Percentiles rank a stretch among this genome's conserved stretches.
These are phyloP conservation scores for Volvariella volvacea DNA, from an alignment of 1,284 basidiomycete species.

Conservation along the genomic window DNA sequence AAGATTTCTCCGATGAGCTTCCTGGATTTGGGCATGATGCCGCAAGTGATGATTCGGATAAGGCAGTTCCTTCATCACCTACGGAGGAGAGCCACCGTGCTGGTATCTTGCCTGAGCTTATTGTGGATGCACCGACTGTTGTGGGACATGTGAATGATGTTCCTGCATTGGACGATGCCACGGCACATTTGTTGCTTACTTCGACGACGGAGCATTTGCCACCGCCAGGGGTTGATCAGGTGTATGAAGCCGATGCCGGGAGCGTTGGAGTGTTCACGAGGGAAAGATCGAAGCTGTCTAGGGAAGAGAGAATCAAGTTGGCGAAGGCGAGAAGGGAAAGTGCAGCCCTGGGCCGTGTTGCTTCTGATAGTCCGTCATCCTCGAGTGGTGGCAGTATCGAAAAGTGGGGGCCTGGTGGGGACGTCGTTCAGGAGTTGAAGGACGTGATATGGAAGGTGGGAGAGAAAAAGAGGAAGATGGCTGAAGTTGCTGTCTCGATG, in stretches of 20 bases:
- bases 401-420: slow-evolving; percentile 66
- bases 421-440: slow-evolving; percentile 77
- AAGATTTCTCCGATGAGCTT: slow-evolving; percentile 37
- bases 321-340: slow-evolving; percentile 49
- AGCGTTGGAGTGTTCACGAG: slow-evolving; percentile 33
- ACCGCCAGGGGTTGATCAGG: slow-evolving; percentile 63
- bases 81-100: slow-evolving; percentile 17
- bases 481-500: slow-evolving; percentile 9
- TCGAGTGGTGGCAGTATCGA: slow-evolving; percentile 20
- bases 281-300: slow-evolving; percentile 54
- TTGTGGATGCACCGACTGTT: slow-evolving; percentile 15
- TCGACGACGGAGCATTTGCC: slow-evolving; percentile 48
- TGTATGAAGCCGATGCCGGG: slow-evolving; percentile 63
- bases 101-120: slow-evolving; percentile 4
- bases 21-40: slow-evolving; percentile 42
- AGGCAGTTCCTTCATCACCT: slow-evolving; percentile 29
- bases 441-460: slow-evolving; percentile 81
- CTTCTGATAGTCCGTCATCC: slow-evolving; percentile 9
- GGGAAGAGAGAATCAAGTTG: slow-evolving; percentile 67
- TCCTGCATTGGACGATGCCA: slow-evolving; percentile 42
- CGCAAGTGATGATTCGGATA: slow-evolving; percentile 48
- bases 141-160: slow-evolving; percentile 13
- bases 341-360: slow-evolving; percentile 13
- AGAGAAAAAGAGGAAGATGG: slow-evolving; percentile 54
- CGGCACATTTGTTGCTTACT: slow-evolving; percentile 45